Conservation (phyloP, 306 rosid genomes). For the Cotoneaster glaucophyllus region DNA sequence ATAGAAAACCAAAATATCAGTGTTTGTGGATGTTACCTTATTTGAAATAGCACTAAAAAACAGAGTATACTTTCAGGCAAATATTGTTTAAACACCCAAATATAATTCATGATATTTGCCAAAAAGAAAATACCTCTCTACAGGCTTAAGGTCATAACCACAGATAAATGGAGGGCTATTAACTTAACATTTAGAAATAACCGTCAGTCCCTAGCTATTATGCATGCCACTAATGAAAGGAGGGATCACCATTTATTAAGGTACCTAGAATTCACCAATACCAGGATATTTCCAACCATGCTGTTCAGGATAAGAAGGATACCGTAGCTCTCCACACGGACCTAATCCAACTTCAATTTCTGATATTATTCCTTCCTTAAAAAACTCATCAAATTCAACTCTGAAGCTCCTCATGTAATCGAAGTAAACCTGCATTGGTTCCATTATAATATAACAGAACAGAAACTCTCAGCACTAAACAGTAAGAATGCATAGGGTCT, state of each 20-base stretch:
- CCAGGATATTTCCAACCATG: constrained; percentile 91
- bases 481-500: no score
- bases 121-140: no score
- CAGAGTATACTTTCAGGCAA: no score
- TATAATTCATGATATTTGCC: no score
- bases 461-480: background rate
- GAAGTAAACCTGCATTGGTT: constrained; percentile 35
- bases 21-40: no score
- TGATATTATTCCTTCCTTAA: constrained; percentile 53
- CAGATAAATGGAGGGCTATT: background rate
- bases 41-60: no score
- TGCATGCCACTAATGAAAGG: background rate
- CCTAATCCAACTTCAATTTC: constrained; percentile 79
- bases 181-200: background rate
- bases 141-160: background rate
- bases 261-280: constrained; percentile 84
- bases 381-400: constrained; percentile 63
- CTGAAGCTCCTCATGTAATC: constrained; percentile 89
- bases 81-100: no score
- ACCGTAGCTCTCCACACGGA: constrained; percentile 72
- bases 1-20: no score
- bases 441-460: background rate
- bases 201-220: background rate
- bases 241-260: background rate
- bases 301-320: constrained; percentile 73